Base-by-base conservation (phyloP, 1,139 yeast species). In the Hanseniaspora uvarum region DNA sequence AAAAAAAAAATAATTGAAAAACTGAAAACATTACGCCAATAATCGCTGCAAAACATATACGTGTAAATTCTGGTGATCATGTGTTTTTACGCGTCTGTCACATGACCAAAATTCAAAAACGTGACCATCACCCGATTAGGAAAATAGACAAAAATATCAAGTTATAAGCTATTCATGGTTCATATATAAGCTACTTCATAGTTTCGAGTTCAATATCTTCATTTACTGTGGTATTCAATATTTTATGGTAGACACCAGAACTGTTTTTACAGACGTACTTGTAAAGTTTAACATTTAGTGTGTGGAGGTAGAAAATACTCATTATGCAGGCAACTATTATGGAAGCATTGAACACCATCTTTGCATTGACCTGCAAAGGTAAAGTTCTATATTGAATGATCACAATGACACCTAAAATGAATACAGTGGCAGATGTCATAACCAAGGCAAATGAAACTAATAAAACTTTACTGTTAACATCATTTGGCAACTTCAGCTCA, bases 381-480 rank as follows among this genome's bases (percentile, higher is more conserved):
- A 66, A 56, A 4, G 70, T 67, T 56, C 71, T 63, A 30, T 62
- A 57, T 39, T 67, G 66, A 38, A 68, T 63, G 40, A 67, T 61
- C 47, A 67, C 62, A 50, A 66, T 62, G 6, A 67, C 67, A n/a
- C 68, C 70, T 18, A 68, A 58, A 5, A 68, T 56, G 56, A 68
- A 66, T 38, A 65, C 64, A 14, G 62, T 16, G 12, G 59, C 58
- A 18, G 65, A 61, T 16, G 66, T 55, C 2, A 66, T 5, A 3
- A 64, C 65, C 5, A 65, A 49, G n/a, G 63, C 43, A 5, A 60
- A 11, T 12, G 65, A 64, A 12, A 66, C 62, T 8, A 62, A 19
- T 28, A 63, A 4, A 16, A 48, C 24, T 11, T 41, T 46, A 2
- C 38, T 26, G 14, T 23, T 23, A 4, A 53, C 33, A 8, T 38